Conservation (phyloP, 495 filamentous ascomycete genomes). For the Sabuloglossum arenarium region DNA sequence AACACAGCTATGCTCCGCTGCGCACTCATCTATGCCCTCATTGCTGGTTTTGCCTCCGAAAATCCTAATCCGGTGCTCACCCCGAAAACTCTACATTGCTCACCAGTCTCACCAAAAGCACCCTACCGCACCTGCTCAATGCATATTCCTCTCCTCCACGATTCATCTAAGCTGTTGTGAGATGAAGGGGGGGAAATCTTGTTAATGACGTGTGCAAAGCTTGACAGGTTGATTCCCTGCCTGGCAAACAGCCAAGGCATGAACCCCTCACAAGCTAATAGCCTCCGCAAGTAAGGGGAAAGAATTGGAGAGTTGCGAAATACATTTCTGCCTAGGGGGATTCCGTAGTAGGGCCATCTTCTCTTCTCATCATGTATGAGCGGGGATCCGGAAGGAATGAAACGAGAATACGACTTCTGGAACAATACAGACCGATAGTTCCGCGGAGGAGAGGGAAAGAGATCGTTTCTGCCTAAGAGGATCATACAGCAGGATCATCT, state of each 20-base stretch:
- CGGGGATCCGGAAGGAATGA: neutral
- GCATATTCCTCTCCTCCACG: neutral
- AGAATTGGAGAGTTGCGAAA: too few species aligned
- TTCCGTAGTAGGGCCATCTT: neutral
- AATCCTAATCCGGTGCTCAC: neutral
- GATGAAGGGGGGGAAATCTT: neutral
- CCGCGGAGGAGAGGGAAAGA: neutral
- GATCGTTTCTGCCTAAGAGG: neutral
- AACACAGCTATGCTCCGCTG: neutral
- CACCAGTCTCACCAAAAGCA: neutral
- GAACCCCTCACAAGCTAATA: too few species aligned
- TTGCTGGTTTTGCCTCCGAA: too few species aligned
- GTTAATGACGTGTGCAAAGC: neutral
- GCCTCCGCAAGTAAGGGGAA: too few species aligned
- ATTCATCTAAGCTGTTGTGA: neutral
- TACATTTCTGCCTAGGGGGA: too few species aligned
- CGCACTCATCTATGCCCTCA: neutral
- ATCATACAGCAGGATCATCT: neutral
- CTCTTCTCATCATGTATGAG: neutral
- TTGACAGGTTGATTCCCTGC: neutral
- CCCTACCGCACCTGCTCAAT: neutral
- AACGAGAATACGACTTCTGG: neutral
- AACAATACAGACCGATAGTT: neutral
- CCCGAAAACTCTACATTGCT: neutral
- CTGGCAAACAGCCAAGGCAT: too few species aligned